Evolutionary conservation across 192 early-diverging fungal genomes (phyloP).

Genomic region (Neocallimastix lanati): DNA sequence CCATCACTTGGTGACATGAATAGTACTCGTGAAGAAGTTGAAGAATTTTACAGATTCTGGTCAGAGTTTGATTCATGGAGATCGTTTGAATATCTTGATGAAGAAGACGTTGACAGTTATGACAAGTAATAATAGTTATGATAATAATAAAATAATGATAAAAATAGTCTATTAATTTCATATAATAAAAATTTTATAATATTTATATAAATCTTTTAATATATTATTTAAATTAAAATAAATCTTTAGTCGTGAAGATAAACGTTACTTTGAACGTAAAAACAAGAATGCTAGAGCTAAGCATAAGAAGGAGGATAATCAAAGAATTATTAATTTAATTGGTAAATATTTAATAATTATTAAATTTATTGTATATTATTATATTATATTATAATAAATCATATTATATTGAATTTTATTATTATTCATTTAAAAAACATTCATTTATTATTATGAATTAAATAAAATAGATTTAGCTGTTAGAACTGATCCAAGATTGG

Average conservation of each 20-base stretch:
- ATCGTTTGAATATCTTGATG: slow-evolving; percentile 92
- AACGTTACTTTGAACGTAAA: slow-evolving; percentile 84
- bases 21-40: slow-evolving; percentile 42
- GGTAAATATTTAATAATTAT: background rate
- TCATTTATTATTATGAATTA: no score
- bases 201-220: background rate
- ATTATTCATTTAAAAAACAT: no score
- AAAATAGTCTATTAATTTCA: no score
- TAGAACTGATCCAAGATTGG: slow-evolving; percentile 75
- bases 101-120: slow-evolving; percentile 77
- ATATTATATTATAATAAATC: background rate
- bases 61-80: slow-evolving; percentile 90
- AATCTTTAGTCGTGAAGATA: slow-evolving; percentile 64
- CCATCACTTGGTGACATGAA: slow-evolving; percentile 56
- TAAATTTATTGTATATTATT: no score
- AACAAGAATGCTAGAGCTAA: slow-evolving; percentile 81
- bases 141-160: background rate
- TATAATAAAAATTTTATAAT: no score
- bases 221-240: background rate
- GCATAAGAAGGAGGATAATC: slow-evolving; percentile 94
- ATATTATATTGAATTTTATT: no score
- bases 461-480: slow-evolving; percentile 65
- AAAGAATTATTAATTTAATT: slow-evolving; percentile 29
- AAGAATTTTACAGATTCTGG: slow-evolving; percentile 71
- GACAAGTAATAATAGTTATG: slow-evolving; percentile 43